Percentiles rank a stretch among this genome's conserved stretches.
phyloP scores from a whole-genome alignment of 2,329 filamentous ascomycete genomes.

The Trichoderma lentiforme region DNA sequence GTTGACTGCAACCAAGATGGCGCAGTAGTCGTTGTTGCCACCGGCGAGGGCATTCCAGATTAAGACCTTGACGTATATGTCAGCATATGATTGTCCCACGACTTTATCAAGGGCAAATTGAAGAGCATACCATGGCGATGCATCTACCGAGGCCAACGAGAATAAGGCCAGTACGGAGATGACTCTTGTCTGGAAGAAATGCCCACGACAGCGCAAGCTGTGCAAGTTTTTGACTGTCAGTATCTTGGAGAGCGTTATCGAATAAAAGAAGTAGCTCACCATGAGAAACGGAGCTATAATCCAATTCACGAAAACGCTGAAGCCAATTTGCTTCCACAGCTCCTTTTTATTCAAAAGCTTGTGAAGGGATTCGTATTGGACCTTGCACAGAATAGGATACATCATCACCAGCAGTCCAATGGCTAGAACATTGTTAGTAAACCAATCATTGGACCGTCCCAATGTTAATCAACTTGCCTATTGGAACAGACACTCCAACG shows the following conservation, averaged over 20 bases:
- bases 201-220: slow-evolving; percentile 67
- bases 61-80: slow-evolving; percentile 34
- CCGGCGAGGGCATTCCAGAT: slow-evolving; percentile 72
- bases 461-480: slow-evolving; percentile 43
- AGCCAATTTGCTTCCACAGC: slow-evolving; percentile 75
- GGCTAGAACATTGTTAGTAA: slow-evolving; percentile 44
- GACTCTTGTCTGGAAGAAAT: slow-evolving; percentile 57
- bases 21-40: slow-evolving; percentile 79
- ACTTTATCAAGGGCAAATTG: background rate
- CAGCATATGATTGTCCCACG: background rate
- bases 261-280: slow-evolving; percentile 43
- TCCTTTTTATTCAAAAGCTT: slow-evolving; percentile 56
- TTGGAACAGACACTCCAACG: slow-evolving; percentile 64
- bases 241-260: too few relatives aligned
- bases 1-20: slow-evolving; percentile 73
- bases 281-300: slow-evolving; percentile 78
- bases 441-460: background rate
- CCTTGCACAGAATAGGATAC: slow-evolving; percentile 89
- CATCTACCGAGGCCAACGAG: slow-evolving; percentile 82
- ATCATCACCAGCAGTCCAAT: slow-evolving; percentile 86
- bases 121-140: slow-evolving; percentile 71
- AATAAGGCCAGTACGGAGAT: slow-evolving; percentile 65
- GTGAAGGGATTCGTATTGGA: slow-evolving; percentile 73
- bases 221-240: background rate
- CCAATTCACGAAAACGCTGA: slow-evolving; percentile 79